Evolutionary conservation across 768 basidiomycete species (phyloP).

Genomic region (Saitozyma podzolica): DNA sequence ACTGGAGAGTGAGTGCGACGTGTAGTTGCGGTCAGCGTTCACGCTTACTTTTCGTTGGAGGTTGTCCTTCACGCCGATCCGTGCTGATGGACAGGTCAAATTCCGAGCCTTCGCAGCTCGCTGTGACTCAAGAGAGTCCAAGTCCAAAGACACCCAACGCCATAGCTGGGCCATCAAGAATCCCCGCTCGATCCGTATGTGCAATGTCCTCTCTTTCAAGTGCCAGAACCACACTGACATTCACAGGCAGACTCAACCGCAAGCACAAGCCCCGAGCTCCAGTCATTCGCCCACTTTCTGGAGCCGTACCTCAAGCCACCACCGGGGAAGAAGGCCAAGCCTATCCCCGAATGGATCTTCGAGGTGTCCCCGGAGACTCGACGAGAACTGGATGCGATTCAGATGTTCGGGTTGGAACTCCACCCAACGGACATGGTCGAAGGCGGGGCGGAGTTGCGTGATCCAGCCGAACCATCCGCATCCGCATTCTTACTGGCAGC

Average conservation of each 20-base stretch:
- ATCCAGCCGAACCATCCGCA: not conserved
- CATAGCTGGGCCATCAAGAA: no score
- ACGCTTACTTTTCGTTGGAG: not conserved
- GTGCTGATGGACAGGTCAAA: no score
- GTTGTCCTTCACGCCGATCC: no score
- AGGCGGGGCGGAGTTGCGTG: not conserved
- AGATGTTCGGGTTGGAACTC: slow-evolving; percentile 31
- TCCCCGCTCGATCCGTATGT: no score
- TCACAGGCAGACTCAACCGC: no score
- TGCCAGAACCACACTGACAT: no score
- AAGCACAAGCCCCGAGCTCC: no score
- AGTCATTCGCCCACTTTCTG: slow-evolving; percentile 2
- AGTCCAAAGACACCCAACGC: no score
- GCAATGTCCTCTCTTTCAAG: no score
- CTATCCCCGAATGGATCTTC: slow-evolving; percentile 39
- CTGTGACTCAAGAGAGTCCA: no score
- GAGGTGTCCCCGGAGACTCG: slow-evolving; percentile 19
- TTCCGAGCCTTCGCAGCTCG: no score
- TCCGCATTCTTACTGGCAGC: no score
- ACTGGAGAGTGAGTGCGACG: slow-evolving; percentile 32
- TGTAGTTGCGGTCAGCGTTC: not conserved
- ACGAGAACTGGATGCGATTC: slow-evolving; percentile 23
- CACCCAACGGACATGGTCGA: not conserved
- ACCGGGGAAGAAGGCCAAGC: slow-evolving; percentile 14
- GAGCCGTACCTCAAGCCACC: slow-evolving; percentile 20